Base-by-base conservation (phyloP, 768 basidiomycete genomes). In the Hysterangium stoloniferum region DNA sequence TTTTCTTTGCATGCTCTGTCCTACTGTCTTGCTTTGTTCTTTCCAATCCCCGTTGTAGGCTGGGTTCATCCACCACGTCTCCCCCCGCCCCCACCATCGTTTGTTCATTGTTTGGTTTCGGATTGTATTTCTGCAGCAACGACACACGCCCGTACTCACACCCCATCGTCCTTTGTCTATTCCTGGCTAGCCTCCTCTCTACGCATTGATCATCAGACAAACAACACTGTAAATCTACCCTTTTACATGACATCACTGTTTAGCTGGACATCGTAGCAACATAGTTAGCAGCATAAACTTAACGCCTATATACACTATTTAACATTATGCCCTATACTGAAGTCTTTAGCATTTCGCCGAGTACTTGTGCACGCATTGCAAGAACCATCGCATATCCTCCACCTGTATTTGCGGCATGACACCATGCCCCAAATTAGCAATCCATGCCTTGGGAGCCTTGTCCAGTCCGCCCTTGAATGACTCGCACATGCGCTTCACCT, bases 371-470 rank as follows among this genome's bases (percentile, higher is more conserved):
- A 92, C 76, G 61, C 91, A 94, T 65, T 95, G 78, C 55, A 95
- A 79, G 73, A 95, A 96, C 80, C 82, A 95, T 50, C 75, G 72
- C 64, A 96, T 71, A 64, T 96, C 90, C 49, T 97, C 93, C 19
- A 95, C 92, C 64, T 96, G 82, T 12, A 98, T 94, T 22, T 82
- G 86, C 9, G 96, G 96, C 4, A 93, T 96, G 58, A 99, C 94
- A 4, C 96, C 96, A 63, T 98, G 96, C 0, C 96, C 96, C 19
- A 99, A 70, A 68, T 98, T 98, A 7, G 88, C 87, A 60, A 98
- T 97, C 92, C 94, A 98, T n/a, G 81, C 86, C 34, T 74, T 75
- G 17, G 70, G 60, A 45, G 64, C 63, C 45, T 71, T 74, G 6
- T 71, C 72, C 8, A 79, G 77, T 37, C 58, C 68, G 6, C 61